Evolutionary conservation across 1,284 basidiomycete genomes (phyloP), one percentile per base, ranked within the genome.

Genomic region (Entoloma clypeatum): DNA sequence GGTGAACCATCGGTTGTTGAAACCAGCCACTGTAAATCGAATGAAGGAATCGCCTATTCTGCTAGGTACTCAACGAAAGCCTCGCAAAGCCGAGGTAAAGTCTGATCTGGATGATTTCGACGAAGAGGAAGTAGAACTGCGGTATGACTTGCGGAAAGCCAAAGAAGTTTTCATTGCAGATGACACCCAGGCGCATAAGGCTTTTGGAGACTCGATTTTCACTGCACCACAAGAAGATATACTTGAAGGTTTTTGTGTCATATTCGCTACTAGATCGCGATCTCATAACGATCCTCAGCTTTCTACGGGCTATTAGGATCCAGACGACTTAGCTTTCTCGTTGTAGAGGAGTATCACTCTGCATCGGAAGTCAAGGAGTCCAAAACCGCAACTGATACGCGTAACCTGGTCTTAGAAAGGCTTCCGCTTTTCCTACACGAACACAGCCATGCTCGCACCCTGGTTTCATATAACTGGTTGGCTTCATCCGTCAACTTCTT

Each of bases 401-500:
- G 78, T 5, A 53, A 67, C 2, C 69, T 92, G 23, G 79, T 95
- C 1, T 65, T 95, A n/a, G 89, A 98, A 63, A 74, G 95, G 18
- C 70, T 96, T 9, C 91, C 92, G 0, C 70, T 99, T 23, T 98
- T 98, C 68, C 69, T 98, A 6, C 87, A 96, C 40, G 93, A 96
- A 54, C 86, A 92, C 44, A 81, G 79, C 0, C 82, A 90, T 55
- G 71, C 80, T 2, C 73, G 75, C 23, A 81, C 85, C 1, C 75
- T 77, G 19, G 72, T 88, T 22, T 77, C 86, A 5, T 77, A 79
- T 36, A 79, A 78, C 11, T 92, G 86, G 86, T 67, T 98, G 28
- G 81, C 78, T 35, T 70, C 76, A 13, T 72, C 75, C 6, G 71
- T 68, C 32, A 87, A 88, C 58, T 95, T 86, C 50, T 68, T 84